Conservation (phyloP, 2,329 filamentous ascomycete genomes). For the Colletotrichum aenigma region DNA sequence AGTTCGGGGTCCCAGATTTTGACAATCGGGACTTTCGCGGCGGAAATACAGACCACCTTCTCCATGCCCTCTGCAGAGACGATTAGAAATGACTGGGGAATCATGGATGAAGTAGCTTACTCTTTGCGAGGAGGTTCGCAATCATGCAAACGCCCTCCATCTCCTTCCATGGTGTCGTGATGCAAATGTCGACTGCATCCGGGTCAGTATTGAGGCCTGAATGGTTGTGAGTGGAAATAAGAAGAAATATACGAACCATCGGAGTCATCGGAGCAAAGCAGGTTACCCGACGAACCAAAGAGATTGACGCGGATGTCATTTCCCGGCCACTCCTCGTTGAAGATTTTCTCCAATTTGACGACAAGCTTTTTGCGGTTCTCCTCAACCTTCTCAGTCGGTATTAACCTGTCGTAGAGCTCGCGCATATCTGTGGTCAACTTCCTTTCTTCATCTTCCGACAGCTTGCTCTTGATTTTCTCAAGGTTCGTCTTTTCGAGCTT, state of each 20-base stretch:
- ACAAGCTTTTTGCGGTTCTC: conserved; percentile 76
- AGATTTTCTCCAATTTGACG: conserved; percentile 83
- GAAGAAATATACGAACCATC: conserved; percentile 69
- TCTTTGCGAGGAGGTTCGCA: conserved; percentile 81
- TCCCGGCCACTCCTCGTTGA: conserved; percentile 91
- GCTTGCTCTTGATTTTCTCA: conserved; percentile 72
- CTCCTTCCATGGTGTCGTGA: conserved; percentile 87
- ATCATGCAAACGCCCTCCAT: conserved; percentile 90
- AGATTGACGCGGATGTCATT: conserved; percentile 89
- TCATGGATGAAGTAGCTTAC: conserved; percentile 57
- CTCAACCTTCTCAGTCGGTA: conserved; percentile 82
- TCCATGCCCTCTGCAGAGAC: conserved; percentile 84
- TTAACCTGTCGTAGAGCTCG: conserved; percentile 81
- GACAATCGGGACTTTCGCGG: conserved; percentile 96
- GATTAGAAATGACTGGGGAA: neutral
- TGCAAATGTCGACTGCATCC: conserved; percentile 88
- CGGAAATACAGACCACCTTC: conserved; percentile 91
- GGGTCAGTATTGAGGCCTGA: conserved; percentile 31
- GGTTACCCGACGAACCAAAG: conserved; percentile 97
- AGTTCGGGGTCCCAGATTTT: conserved; percentile 98
- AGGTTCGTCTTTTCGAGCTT: conserved; percentile 73
- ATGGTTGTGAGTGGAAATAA: no score
- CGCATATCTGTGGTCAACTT: conserved; percentile 83
- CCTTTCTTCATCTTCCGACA: conserved; percentile 75
- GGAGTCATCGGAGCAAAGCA: conserved; percentile 92